Evolutionary conservation across 1,284 basidiomycete species (phyloP).

Genomic region (Singerocomus rubriflavus): DNA sequence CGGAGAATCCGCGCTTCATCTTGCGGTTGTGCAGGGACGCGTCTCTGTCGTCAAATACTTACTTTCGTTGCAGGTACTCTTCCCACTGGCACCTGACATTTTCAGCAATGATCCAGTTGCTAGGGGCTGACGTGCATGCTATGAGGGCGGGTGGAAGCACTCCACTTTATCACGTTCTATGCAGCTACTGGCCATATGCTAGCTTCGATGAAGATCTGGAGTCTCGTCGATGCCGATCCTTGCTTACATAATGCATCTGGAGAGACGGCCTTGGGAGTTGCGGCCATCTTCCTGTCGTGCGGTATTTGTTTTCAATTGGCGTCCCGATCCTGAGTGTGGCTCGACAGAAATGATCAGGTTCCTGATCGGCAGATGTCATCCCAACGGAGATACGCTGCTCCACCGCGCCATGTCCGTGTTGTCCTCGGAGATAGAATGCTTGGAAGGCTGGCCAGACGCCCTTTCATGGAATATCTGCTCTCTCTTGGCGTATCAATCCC

Average conservation of each 20-base stretch:
- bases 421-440: neutral
- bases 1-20: slow-evolving; percentile 6
- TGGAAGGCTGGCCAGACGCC: neutral
- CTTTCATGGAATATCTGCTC: slow-evolving; percentile 13
- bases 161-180: slow-evolving; percentile 8
- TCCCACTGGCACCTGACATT: slow-evolving; percentile 10
- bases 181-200: rapidly evolving
- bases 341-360: neutral
- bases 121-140: slow-evolving; percentile 11
- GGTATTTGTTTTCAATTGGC: neutral
- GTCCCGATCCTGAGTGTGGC: too few relatives aligned
- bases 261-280: neutral
- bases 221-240: slow-evolving; percentile 1
- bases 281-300: neutral
- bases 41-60: neutral
- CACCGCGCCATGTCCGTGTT: neutral
- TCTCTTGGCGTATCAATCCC: neutral
- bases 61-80: neutral
- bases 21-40: neutral
- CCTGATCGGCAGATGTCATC: slow-evolving; percentile 4
- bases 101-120: neutral
- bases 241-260: neutral
- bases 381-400: neutral
- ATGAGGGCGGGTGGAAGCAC: too few relatives aligned
- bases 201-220: neutral